phyloP scores from a whole-genome alignment of 2,329 filamentous ascomycete genomes.

The Penicillium sp. region DNA sequence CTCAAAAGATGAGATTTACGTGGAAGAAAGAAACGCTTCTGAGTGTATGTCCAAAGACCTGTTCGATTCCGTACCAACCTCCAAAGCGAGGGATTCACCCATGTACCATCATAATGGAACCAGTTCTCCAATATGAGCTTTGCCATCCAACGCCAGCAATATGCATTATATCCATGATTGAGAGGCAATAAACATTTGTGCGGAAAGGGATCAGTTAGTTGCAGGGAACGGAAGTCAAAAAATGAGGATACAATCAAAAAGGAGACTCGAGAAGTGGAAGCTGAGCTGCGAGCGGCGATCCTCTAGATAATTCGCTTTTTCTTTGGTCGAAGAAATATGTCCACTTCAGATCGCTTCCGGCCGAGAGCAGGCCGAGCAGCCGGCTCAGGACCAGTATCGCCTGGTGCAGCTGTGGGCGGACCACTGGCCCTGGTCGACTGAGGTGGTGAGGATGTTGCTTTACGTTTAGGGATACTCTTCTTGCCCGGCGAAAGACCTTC shows the following conservation, averaged over 20 bases:
- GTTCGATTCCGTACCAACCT: too few species aligned
- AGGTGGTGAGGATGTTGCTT: constrained; percentile 8
- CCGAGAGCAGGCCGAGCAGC: constrained; percentile 18
- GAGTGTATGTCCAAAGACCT: too few species aligned
- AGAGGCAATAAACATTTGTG: not conserved
- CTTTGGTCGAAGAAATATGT: constrained; percentile 30
- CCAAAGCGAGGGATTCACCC: too few species aligned
- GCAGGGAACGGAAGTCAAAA: not conserved
- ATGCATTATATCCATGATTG: constrained; percentile 2
- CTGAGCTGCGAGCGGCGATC: too few species aligned
- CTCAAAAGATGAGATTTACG: too few species aligned
- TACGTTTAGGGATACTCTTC: constrained; percentile 8
- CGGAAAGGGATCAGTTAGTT: not conserved
- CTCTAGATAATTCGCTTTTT: constrained; percentile 7
- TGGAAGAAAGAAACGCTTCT: too few species aligned
- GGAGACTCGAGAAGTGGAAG: not conserved
- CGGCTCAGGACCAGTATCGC: not conserved
- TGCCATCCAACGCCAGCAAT: not conserved
- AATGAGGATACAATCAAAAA: not conserved
- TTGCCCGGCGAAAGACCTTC: constrained; percentile 3
- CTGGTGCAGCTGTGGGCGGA: not conserved
- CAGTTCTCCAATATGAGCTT: too few species aligned
- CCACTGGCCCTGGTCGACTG: not conserved
- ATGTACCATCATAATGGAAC: too few species aligned
- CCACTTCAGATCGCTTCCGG: constrained; percentile 28